Evolutionary conservation across 352 stramenopile species (phyloP).

Genomic region (Phytophthora megakarya): DNA sequence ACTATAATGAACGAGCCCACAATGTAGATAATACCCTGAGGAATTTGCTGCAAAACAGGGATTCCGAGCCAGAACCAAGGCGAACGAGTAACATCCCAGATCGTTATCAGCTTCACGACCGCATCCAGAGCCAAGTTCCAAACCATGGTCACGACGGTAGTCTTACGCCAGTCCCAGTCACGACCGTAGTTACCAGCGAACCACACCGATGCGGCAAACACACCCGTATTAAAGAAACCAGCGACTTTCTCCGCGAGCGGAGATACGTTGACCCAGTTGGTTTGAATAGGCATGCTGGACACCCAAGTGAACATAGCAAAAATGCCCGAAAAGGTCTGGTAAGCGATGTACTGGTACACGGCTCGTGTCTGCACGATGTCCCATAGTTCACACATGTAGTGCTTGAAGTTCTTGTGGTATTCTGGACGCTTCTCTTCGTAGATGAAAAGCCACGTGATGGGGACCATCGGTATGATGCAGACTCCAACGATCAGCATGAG

Average conservation of each 20-base stretch:
- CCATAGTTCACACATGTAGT: constrained; percentile 57
- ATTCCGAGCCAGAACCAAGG: constrained; percentile 60
- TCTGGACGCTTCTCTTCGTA: constrained; percentile 37
- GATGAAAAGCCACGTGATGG: constrained; percentile 51
- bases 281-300: constrained; percentile 47
- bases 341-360: constrained; percentile 58
- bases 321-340: constrained; percentile 46
- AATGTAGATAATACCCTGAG: constrained; percentile 58
- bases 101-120: constrained; percentile 43
- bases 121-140: constrained; percentile 45
- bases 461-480: constrained; percentile 36
- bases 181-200: constrained; percentile 57
- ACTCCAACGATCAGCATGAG: constrained; percentile 49
- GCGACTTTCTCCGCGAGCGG: constrained; percentile 48
- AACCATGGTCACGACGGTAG: constrained; percentile 39
- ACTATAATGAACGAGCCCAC: constrained; percentile 63
- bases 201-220: constrained; percentile 47
- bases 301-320: constrained; percentile 47
- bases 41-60: constrained; percentile 54
- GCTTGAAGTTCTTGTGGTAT: constrained; percentile 39
- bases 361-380: constrained; percentile 51
- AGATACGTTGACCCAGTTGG: constrained; percentile 48
- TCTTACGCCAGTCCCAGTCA: constrained; percentile 62
- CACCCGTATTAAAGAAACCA: constrained; percentile 34
- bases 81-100: constrained; percentile 55